Evolutionary conservation across 768 basidiomycete genomes (phyloP).

Genomic region (Amanita rubescens): DNA sequence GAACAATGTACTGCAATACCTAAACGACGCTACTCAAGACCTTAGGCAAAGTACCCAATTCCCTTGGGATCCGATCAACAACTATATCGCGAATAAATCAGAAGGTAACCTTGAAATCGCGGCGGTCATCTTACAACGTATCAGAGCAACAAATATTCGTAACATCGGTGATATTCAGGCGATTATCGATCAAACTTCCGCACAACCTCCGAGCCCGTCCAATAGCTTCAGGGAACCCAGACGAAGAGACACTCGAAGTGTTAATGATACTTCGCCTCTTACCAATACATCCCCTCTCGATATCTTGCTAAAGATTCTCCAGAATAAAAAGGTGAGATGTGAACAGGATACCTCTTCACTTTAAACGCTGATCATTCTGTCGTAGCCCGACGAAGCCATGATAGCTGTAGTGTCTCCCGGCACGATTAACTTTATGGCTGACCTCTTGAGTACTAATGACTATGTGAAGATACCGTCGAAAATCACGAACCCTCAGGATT

Average conservation of each 20-base stretch:
- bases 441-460: background rate
- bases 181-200: background rate
- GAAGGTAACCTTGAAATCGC: background rate
- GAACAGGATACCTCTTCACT: no score
- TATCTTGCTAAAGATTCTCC: background rate
- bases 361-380: background rate
- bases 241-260: background rate
- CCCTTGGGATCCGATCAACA: background rate
- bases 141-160: background rate
- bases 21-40: background rate
- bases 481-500: background rate
- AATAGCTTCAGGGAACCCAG: background rate
- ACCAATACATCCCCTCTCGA: background rate
- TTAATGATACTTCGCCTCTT: background rate
- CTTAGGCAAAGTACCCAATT: background rate
- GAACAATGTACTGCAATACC: background rate
- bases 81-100: background rate
- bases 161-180: background rate
- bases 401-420: background rate
- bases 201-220: background rate
- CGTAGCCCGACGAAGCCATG: background rate
- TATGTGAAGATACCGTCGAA: background rate
- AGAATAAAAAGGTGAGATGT: background rate
- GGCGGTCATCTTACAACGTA: background rate
- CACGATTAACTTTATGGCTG: constrained; percentile 1